These are phyloP conservation scores for Marasmius oreades DNA, from an alignment of 1,284 basidiomycete species.

Conservation along the genomic window DNA sequence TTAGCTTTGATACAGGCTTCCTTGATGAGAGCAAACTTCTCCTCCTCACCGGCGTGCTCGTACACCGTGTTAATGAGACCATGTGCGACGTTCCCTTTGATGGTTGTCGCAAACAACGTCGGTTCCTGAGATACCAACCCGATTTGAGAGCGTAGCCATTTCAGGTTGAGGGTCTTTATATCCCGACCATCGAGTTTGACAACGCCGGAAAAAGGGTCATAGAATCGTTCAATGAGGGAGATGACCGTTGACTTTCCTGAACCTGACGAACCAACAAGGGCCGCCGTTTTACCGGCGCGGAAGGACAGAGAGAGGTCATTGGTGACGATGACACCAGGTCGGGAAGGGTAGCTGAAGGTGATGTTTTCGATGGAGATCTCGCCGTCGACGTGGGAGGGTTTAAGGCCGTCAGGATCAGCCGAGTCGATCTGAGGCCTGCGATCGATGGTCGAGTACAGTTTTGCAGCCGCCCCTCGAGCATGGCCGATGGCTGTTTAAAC, in stretches of 20 bases:
- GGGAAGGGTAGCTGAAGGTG: slow-evolving; percentile 89
- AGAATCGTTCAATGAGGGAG: slow-evolving; percentile 83
- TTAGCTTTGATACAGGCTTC: slow-evolving; percentile 92
- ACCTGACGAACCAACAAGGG: slow-evolving; percentile 88
- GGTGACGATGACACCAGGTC: slow-evolving; percentile 81
- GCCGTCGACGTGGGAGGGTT: slow-evolving; percentile 72
- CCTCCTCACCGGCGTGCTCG: slow-evolving; percentile 71
- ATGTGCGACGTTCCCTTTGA: slow-evolving; percentile 81
- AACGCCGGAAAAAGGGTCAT: slow-evolving; percentile 74
- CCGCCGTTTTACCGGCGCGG: slow-evolving; percentile 76
- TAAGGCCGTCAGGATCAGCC: slow-evolving; percentile 63
- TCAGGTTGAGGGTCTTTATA: slow-evolving; percentile 77
- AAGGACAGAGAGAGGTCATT: slow-evolving; percentile 71
- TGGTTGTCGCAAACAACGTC: slow-evolving; percentile 79
- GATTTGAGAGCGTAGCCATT: slow-evolving; percentile 88
- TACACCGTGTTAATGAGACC: slow-evolving; percentile 81
- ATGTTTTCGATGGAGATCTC: slow-evolving; percentile 77
- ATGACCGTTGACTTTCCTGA: slow-evolving; percentile 86
- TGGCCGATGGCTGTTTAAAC: slow-evolving; percentile 62
- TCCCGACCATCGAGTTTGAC: slow-evolving; percentile 82
- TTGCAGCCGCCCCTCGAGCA: slow-evolving; percentile 89
- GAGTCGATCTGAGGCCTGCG: slow-evolving; percentile 86
- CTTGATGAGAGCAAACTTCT: slow-evolving; percentile 77
- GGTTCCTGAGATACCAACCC: slow-evolving; percentile 91
- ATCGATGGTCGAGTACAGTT: slow-evolving; percentile 91